Conservation (phyloP, 306 rosid species). For the Quercus robur region DNA sequence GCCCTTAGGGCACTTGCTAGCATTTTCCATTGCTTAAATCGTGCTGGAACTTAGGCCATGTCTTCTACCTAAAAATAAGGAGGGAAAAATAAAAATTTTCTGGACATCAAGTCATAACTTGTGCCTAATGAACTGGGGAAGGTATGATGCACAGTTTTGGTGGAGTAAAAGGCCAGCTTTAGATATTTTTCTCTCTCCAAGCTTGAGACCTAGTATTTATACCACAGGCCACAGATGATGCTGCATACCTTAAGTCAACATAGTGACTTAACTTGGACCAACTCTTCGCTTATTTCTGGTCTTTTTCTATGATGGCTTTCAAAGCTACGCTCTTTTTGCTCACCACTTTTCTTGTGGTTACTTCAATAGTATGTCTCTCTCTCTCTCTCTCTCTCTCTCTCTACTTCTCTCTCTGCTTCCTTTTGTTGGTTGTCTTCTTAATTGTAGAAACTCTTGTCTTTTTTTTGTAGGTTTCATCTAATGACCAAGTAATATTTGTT, state of each 20-base stretch:
- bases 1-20: no score
- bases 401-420: background rate
- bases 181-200: background rate
- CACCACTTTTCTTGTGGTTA: slow-evolving; percentile 29
- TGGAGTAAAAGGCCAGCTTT: background rate
- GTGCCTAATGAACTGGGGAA: background rate
- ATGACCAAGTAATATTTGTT: slow-evolving; percentile 27
- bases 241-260: background rate
- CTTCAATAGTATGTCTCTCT: slow-evolving; percentile 32
- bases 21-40: background rate
- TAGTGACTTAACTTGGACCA: background rate
- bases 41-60: background rate
- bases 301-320: slow-evolving; percentile 39
- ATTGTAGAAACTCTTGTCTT: background rate
- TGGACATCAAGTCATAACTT: background rate
- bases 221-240: background rate
- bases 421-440: slow-evolving; percentile 12
- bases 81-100: background rate
- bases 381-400: background rate
- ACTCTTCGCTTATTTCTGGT: background rate
- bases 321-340: slow-evolving; percentile 39
- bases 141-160: background rate
- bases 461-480: slow-evolving; percentile 32
- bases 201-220: slow-evolving; percentile 36
- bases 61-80: no score